phyloP scores from a whole-genome alignment of 2,329 filamentous ascomycete species.

The Elsinoe perseae region DNA sequence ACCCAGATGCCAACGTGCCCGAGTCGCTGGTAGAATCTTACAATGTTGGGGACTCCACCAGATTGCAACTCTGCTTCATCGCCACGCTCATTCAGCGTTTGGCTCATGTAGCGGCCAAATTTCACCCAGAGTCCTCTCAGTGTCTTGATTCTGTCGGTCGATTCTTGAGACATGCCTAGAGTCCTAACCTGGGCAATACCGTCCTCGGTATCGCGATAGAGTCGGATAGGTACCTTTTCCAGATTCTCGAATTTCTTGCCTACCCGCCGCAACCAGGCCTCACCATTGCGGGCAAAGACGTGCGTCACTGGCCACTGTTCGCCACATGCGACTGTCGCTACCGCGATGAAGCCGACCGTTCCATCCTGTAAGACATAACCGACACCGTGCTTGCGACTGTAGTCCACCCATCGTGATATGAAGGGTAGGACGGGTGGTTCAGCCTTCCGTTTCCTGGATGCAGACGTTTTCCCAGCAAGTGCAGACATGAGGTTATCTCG shows the following conservation, averaged over 20 bases:
- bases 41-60: conserved; percentile 38
- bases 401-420: conserved; percentile 76
- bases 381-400: conserved; percentile 77
- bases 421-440: conserved; percentile 39
- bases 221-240: conserved; percentile 50
- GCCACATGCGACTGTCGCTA: conserved; percentile 33
- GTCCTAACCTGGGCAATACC: conserved; percentile 43
- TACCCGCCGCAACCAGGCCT: conserved; percentile 51
- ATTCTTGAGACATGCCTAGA: conserved; percentile 11
- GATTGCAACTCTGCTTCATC: conserved; percentile 26
- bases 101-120: conserved; percentile 63
- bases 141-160: conserved; percentile 44
- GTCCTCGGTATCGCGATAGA: conserved; percentile 62
- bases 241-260: conserved; percentile 54
- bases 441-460: conserved; percentile 23
- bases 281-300: conserved; percentile 62
- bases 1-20: conserved; percentile 76
- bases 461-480: conserved; percentile 35
- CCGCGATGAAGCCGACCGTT: conserved; percentile 61
- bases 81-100: conserved; percentile 35
- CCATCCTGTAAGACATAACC: conserved; percentile 79
- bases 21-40: conserved; percentile 74
- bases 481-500: conserved; percentile 40
- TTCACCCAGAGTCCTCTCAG: conserved; percentile 56
- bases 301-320: conserved; percentile 58